These are phyloP conservation scores for Silene coronaria DNA, from an alignment of 179 eudicot species.

Conservation along the genomic window DNA sequence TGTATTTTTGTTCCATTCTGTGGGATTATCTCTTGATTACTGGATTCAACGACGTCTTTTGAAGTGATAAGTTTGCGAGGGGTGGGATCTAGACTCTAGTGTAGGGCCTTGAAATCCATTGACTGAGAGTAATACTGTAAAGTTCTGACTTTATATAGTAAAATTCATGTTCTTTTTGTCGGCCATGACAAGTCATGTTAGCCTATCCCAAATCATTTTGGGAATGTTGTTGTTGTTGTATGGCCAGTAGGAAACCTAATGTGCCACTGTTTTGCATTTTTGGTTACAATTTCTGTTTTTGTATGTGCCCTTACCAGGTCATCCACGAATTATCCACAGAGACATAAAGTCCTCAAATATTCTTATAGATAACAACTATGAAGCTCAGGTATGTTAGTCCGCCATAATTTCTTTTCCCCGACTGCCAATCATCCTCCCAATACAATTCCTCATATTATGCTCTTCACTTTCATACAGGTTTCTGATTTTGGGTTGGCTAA, in stretches of 20 bases:
- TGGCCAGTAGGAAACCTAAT: not conserved
- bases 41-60: too few species aligned
- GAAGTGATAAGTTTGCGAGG: too few species aligned
- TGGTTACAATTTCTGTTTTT: not conserved
- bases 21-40: too few species aligned
- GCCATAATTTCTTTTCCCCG: not conserved
- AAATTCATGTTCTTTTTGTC: too few species aligned
- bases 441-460: not conserved
- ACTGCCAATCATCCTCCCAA: not conserved
- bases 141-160: too few species aligned
- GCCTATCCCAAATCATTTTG: too few species aligned
- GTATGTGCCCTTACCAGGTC: slow-evolving; percentile 43
- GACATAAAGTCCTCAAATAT: slow-evolving; percentile 91
- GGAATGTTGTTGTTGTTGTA: too few species aligned
- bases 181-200: too few species aligned
- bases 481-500: slow-evolving; percentile 94
- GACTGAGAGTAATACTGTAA: too few species aligned
- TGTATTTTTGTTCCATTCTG: too few species aligned
- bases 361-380: slow-evolving; percentile 74
- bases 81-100: too few species aligned
- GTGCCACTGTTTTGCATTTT: not conserved
- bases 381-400: slow-evolving; percentile 60
- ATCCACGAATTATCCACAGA: slow-evolving; percentile 85
- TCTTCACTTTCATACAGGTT: slow-evolving; percentile 45
- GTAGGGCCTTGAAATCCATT: too few species aligned